Percentiles rank a stretch among this genome's conserved stretches.
Evolutionary conservation across 257 asterid species (phyloP).

Genomic region (Ilex aquifolium): DNA sequence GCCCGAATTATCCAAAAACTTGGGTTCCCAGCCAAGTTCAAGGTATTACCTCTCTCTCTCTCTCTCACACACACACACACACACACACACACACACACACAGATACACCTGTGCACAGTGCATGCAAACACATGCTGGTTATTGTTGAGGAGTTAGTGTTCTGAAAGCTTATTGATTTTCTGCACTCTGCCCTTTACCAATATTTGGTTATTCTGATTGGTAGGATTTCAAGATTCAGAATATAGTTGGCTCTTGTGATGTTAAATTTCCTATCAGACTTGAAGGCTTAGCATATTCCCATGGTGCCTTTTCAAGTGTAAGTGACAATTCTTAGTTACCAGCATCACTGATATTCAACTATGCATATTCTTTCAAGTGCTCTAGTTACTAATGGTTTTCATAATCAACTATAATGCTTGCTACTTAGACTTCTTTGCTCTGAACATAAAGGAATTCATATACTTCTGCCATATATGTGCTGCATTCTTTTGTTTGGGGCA

Average conservation of each 20-base stretch:
- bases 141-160: background rate
- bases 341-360: too few species aligned
- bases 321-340: slow-evolving; percentile 2
- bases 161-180: background rate
- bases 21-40: slow-evolving; percentile 34
- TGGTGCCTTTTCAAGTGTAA: slow-evolving; percentile 32
- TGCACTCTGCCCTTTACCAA: background rate
- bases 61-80: background rate
- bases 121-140: background rate
- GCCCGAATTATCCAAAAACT: slow-evolving; percentile 45
- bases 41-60: slow-evolving; percentile 11
- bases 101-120: background rate
- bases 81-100: background rate
- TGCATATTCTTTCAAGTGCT: too few species aligned
- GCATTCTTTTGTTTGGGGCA: background rate
- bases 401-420: too few species aligned
- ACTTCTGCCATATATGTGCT: too few species aligned
- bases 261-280: slow-evolving; percentile 29
- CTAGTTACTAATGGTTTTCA: too few species aligned
- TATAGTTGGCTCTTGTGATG: slow-evolving; percentile 35
- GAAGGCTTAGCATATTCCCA: slow-evolving; percentile 30
- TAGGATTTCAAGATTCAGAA: slow-evolving; percentile 37
- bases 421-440: too few species aligned
- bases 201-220: background rate
- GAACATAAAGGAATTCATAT: too few species aligned